Percentiles rank a stretch among this genome's conserved stretches.
These are phyloP conservation scores for Skeletonema grethae DNA, from an alignment of 108 stramenopile genomes.

Conservation along the genomic window DNA sequence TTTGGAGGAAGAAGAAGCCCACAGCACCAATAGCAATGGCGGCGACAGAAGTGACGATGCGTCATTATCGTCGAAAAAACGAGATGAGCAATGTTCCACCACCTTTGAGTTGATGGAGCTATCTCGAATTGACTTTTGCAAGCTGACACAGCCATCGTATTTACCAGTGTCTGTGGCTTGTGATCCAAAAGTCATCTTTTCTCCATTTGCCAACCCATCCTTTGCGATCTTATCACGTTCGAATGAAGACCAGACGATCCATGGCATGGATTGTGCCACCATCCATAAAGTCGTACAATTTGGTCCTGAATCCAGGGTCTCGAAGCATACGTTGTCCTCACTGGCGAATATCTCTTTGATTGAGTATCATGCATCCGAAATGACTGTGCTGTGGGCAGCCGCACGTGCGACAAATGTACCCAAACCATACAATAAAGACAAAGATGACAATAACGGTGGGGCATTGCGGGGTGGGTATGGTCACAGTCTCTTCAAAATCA, in stretches of 20 bases:
- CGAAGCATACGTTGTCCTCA: slow-evolving; percentile 17
- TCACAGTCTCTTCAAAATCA: slow-evolving; percentile 64
- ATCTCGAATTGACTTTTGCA: slow-evolving; percentile 62
- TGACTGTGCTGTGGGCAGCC: slow-evolving; percentile 35
- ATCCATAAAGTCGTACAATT: slow-evolving; percentile 29
- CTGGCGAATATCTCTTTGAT: slow-evolving; percentile 39
- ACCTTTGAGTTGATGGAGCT: slow-evolving; percentile 47
- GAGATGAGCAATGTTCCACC: slow-evolving; percentile 21
- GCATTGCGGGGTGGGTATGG: slow-evolving; percentile 41
- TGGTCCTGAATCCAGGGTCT: slow-evolving; percentile 13
- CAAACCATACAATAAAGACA: neutral
- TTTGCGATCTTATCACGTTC: slow-evolving; percentile 55
- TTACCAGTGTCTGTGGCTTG: slow-evolving; percentile 53
- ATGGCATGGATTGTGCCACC: neutral
- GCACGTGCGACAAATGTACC: slow-evolving; percentile 24
- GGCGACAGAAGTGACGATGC: neutral
- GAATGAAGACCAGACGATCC: neutral
- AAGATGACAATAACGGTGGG: neutral
- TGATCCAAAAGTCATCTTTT: slow-evolving; percentile 49
- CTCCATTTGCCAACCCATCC: slow-evolving; percentile 39
- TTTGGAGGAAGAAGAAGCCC: neutral
- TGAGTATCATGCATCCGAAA: slow-evolving; percentile 28
- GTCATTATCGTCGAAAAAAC: neutral
- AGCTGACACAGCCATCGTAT: slow-evolving; percentile 47
- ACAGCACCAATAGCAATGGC: neutral